Evolutionary conservation across 2,329 filamentous ascomycete genomes (phyloP).

Genomic region (Scopulariopsis brevicaulis): DNA sequence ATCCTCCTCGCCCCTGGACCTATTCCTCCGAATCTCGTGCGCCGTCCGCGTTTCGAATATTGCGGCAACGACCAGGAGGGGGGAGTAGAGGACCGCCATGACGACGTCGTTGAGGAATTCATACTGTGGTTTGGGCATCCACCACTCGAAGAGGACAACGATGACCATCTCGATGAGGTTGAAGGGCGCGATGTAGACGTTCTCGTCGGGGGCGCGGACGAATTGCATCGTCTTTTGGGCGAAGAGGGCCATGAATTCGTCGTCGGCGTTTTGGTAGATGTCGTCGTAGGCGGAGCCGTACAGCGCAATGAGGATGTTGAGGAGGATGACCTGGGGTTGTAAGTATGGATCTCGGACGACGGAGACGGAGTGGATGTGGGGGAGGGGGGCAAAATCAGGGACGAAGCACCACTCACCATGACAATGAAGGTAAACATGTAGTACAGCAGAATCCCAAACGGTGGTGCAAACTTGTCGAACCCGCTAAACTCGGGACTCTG

Average conservation of each 20-base stretch:
- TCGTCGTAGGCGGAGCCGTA: constrained; percentile 97
- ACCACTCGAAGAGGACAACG: constrained; percentile 84
- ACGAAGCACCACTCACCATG: constrained; percentile 50
- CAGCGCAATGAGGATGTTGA: constrained; percentile 93
- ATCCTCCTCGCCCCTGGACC: constrained; percentile 72
- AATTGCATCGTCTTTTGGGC: constrained; percentile 94
- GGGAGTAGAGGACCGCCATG: constrained; percentile 79
- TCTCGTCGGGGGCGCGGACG: constrained; percentile 91
- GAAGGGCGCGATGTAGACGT: constrained; percentile 93
- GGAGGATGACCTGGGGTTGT: constrained; percentile 49
- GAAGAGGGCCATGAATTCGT: constrained; percentile 92
- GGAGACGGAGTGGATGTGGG: neutral
- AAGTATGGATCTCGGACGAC: neutral
- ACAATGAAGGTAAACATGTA: constrained; percentile 97
- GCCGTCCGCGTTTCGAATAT: constrained; percentile 58
- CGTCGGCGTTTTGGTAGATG: constrained; percentile 84
- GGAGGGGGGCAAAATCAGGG: neutral
- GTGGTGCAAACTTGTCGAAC: constrained; percentile 83
- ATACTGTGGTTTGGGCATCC: constrained; percentile 66
- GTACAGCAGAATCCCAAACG: constrained; percentile 90
- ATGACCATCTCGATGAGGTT: constrained; percentile 83
- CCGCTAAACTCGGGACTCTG: constrained; percentile 80
- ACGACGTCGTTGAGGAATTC: constrained; percentile 77
- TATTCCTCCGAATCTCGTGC: constrained; percentile 57
- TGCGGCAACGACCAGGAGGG: constrained; percentile 69